A percentile compares a stretch with the other conserved stretches of the same genome.
Conservation (phyloP, 306 rosid species). For the Sechiopsis laciniata region DNA sequence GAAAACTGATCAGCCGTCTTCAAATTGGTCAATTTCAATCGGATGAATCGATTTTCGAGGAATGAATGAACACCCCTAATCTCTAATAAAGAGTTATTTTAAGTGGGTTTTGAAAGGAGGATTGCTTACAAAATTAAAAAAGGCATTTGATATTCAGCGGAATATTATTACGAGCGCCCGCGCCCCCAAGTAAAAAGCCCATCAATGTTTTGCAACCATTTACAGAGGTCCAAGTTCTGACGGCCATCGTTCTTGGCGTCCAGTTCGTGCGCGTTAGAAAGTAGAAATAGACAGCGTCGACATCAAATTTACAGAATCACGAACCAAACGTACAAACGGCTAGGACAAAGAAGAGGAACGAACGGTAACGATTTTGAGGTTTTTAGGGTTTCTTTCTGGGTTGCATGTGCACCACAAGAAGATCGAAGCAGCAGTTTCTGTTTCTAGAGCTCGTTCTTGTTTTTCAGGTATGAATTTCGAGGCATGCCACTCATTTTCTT, state of each 20-base stretch:
- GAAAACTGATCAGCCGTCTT: too few relatives aligned
- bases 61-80: too few relatives aligned
- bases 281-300: neutral
- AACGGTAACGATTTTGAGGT: neutral
- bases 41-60: too few relatives aligned
- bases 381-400: slow-evolving; percentile 8
- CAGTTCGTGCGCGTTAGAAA: neutral
- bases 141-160: too few relatives aligned
- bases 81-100: too few relatives aligned
- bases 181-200: neutral
- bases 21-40: too few relatives aligned
- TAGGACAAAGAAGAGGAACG: neutral
- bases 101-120: too few relatives aligned
- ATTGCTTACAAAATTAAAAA: too few relatives aligned
- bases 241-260: slow-evolving; percentile 3
- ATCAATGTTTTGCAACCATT: neutral
- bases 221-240: slow-evolving; percentile 4
- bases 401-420: slow-evolving; percentile 1
- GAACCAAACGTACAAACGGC: neutral
- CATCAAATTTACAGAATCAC: neutral
- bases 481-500: slow-evolving; percentile 10
- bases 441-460: slow-evolving; percentile 2
- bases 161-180: neutral
- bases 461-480: slow-evolving; percentile 14
- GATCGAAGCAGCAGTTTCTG: neutral